phyloP scores from a whole-genome alignment of 108 stramenopile genomes.

The Cylindrotheca fusiformis region DNA sequence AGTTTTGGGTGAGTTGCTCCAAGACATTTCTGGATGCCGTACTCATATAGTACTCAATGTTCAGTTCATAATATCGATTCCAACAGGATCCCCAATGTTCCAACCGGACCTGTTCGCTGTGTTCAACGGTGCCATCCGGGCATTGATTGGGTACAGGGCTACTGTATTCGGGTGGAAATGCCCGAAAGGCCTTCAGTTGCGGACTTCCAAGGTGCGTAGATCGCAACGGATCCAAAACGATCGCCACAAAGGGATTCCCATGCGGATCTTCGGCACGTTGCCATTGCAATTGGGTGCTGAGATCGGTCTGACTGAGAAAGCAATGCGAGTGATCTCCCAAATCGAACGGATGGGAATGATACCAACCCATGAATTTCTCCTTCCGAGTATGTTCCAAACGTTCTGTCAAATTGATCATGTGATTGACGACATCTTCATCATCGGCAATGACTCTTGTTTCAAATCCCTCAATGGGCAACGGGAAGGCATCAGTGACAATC shows the following conservation, averaged over 20 bases:
- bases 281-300: constrained; percentile 94
- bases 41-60: constrained; percentile 87
- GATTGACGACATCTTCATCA: constrained; percentile 91
- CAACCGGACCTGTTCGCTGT: constrained; percentile 65
- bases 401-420: constrained; percentile 97
- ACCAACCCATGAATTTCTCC: constrained; percentile 95
- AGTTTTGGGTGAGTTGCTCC: constrained; percentile 76
- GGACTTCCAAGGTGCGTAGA: constrained; percentile 62
- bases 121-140: constrained; percentile 85
- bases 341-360: constrained; percentile 98
- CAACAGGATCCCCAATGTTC: constrained; percentile 97
- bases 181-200: constrained; percentile 95
- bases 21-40: constrained; percentile 60
- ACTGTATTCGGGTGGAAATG: constrained; percentile 91
- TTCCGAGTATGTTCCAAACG: constrained; percentile 84
- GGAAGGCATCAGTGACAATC: constrained; percentile 94
- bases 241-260: constrained; percentile 96
- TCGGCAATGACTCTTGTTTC: constrained; percentile 96
- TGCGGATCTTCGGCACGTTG: constrained; percentile 95
- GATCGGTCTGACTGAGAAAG: constrained; percentile 92
- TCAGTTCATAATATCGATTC: constrained; percentile 91
- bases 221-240: constrained; percentile 92
- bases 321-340: constrained; percentile 87
- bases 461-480: constrained; percentile 97
- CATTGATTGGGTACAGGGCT: constrained; percentile 60